phyloP scores from a whole-genome alignment of 805 yeast genomes.

The Pichia gijzeniarum region DNA sequence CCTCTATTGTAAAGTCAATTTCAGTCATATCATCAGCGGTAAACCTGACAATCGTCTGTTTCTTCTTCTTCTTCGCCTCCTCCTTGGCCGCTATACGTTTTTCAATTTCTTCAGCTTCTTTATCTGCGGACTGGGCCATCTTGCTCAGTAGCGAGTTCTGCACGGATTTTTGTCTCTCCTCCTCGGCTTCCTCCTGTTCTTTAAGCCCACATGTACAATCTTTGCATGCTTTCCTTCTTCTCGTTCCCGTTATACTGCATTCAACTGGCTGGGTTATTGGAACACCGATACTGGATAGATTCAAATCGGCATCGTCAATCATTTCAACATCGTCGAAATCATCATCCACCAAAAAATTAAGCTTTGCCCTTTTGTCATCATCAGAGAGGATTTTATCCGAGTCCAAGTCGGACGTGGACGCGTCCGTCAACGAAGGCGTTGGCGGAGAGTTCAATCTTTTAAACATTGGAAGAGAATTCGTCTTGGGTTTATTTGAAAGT shows the following conservation, averaged over 20 bases:
- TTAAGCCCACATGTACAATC: constrained; percentile 97
- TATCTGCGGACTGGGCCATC: constrained; percentile 45
- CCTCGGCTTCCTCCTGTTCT: constrained; percentile 74
- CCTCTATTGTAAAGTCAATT: constrained; percentile 92
- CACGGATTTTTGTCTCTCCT: constrained; percentile 33
- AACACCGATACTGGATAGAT: constrained; percentile 38
- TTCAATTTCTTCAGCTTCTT: constrained; percentile 50
- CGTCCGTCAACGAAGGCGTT: constrained; percentile 39
- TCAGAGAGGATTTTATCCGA: constrained; percentile 34
- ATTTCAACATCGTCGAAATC: constrained; percentile 14
- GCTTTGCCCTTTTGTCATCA: constrained; percentile 40
- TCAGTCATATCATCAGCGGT: constrained; percentile 72
- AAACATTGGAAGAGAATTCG: constrained; percentile 24
- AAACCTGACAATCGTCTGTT: constrained; percentile 40
- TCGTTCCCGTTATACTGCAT: constrained; percentile 43
- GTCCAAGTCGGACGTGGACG: constrained; percentile 34
- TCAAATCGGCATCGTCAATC: constrained; percentile 22
- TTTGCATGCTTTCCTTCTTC: constrained; percentile 90
- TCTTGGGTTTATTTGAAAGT: background rate
- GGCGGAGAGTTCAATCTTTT: constrained; percentile 28
- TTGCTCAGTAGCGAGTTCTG: constrained; percentile 41
- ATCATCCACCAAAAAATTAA: constrained; percentile 43
- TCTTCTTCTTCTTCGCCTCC: constrained; percentile 12
- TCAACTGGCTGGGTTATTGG: constrained; percentile 50
- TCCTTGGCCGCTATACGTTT: constrained; percentile 30